Evolutionary conservation across 2,329 filamentous ascomycete genomes (phyloP).

Genomic region (Cordyceps militaris): DNA sequence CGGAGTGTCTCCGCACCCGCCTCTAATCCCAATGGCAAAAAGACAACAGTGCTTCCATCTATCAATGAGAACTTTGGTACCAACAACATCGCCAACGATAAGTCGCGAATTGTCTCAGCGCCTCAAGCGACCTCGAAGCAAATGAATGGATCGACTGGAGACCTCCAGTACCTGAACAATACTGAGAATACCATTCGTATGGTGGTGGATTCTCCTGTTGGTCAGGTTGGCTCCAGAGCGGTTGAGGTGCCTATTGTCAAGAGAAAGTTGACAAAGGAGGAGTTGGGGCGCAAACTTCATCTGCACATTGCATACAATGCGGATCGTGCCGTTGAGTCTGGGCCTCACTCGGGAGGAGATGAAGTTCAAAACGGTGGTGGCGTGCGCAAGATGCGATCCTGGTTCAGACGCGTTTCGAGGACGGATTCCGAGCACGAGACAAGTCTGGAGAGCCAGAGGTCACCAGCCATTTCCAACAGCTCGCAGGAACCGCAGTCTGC

Average conservation of each 20-base stretch:
- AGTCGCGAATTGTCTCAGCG: slow-evolving; percentile 40
- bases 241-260: slow-evolving; percentile 36
- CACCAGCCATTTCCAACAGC: slow-evolving; percentile 18
- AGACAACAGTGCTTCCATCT: slow-evolving; percentile 36
- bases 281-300: slow-evolving; percentile 18
- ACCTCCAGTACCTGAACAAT: slow-evolving; percentile 38
- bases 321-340: slow-evolving; percentile 16
- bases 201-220: slow-evolving; percentile 39
- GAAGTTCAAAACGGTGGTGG: slow-evolving; percentile 11
- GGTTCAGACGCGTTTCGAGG: slow-evolving; percentile 45
- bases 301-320: slow-evolving; percentile 15
- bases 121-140: slow-evolving; percentile 30
- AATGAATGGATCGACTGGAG: slow-evolving; percentile 26
- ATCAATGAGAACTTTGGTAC: slow-evolving; percentile 38
- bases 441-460: slow-evolving; percentile 13
- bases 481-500: slow-evolving; percentile 20
- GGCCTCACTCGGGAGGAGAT: slow-evolving; percentile 16
- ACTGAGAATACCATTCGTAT: slow-evolving; percentile 48
- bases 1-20: slow-evolving; percentile 46
- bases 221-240: slow-evolving; percentile 26
- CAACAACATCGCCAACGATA: slow-evolving; percentile 24
- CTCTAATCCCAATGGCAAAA: slow-evolving; percentile 34
- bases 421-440: slow-evolving; percentile 14
- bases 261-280: slow-evolving; percentile 28
- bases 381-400: slow-evolving; percentile 42